A percentile compares a stretch with the other conserved stretches of the same genome.
Evolutionary conservation across 2,329 filamentous ascomycete species (phyloP).

Genomic region (Exophiala spinifera): DNA sequence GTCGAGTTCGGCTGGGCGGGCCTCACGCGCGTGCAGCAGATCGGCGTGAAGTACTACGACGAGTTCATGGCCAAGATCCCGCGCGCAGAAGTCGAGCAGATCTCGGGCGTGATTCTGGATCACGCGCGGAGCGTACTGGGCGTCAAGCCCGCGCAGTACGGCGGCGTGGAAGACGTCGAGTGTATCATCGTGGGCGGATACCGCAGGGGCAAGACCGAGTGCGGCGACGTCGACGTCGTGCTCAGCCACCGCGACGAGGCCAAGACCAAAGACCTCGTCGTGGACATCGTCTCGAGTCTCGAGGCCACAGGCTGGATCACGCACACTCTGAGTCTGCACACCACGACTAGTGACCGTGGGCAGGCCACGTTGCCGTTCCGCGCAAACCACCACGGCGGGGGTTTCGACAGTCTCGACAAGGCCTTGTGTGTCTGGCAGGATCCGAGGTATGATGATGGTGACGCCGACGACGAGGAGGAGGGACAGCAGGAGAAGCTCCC

Average conservation of each 20-base stretch:
- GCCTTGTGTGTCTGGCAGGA: conserved; percentile 90
- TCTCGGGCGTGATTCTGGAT: conserved; percentile 59
- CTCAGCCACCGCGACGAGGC: conserved; percentile 72
- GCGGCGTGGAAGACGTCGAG: conserved; percentile 48
- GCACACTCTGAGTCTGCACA: conserved; percentile 71
- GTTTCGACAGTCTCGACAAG: conserved; percentile 88
- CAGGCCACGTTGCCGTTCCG: conserved; percentile 58
- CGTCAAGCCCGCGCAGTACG: conserved; percentile 25
- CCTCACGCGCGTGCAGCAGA: conserved; percentile 79
- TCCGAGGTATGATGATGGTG: conserved; percentile 48
- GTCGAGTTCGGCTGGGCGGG: conserved; percentile 75
- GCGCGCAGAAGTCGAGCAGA: conserved; percentile 68
- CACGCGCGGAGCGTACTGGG: conserved; percentile 52
- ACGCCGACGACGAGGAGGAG: conserved; percentile 13
- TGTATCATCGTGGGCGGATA: conserved; percentile 75
- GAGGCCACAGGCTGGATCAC: conserved; percentile 71
- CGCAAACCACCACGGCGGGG: conserved; percentile 50
- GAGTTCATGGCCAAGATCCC: conserved; percentile 73
- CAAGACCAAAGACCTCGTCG: conserved; percentile 67
- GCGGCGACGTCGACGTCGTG: conserved; percentile 82
- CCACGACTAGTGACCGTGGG: conserved; percentile 67
- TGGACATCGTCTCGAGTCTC: conserved; percentile 66
- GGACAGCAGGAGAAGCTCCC: neutral
- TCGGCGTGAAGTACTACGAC: conserved; percentile 89
- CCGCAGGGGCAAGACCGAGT: conserved; percentile 68